Conservation (phyloP, 371 early-diverging fungal genomes). For the Apophysomyces variabilis region DNA sequence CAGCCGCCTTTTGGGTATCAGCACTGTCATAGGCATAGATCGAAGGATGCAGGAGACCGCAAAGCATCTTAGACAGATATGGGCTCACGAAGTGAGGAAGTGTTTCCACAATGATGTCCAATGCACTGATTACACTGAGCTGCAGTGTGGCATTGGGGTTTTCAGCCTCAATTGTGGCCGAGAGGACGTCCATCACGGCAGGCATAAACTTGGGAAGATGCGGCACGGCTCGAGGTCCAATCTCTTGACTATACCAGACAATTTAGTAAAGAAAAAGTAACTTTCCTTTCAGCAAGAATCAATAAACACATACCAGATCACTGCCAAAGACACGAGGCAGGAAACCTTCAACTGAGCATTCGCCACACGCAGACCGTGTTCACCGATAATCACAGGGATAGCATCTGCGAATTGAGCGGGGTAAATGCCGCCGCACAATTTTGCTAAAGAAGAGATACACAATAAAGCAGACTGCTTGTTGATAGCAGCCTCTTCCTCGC, state of each 20-base stretch:
- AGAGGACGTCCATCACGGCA: constrained; percentile 48
- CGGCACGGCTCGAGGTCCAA: constrained; percentile 85
- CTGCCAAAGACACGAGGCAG: constrained; percentile 74
- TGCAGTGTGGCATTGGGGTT: constrained; percentile 49
- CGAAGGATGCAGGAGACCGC: constrained; percentile 58
- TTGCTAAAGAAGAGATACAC: constrained; percentile 79
- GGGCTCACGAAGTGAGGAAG: constrained; percentile 88
- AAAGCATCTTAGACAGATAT: constrained; percentile 67
- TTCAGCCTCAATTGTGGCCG: constrained; percentile 37
- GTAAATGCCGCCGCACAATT: constrained; percentile 64
- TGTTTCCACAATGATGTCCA: constrained; percentile 73
- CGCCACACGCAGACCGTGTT: constrained; percentile 51
- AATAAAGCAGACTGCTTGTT: constrained; percentile 82
- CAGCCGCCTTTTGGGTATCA: constrained; percentile 49
- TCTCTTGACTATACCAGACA: constrained; percentile 51
- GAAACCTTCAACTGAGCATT: constrained; percentile 73
- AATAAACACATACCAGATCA: constrained; percentile 48
- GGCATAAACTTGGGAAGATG: constrained; percentile 88
- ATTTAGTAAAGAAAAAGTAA: constrained; percentile 10
- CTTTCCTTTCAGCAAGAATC: neutral
- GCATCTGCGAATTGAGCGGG: constrained; percentile 66
- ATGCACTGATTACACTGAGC: constrained; percentile 67
- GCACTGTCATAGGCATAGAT: constrained; percentile 45
- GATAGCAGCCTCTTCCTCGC: constrained; percentile 56
- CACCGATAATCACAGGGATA: constrained; percentile 63